A percentile compares a stretch with the other conserved stretches of the same genome.
Conservation (phyloP, 805 yeast species). For the Kluyveromyces nonfermentans region DNA sequence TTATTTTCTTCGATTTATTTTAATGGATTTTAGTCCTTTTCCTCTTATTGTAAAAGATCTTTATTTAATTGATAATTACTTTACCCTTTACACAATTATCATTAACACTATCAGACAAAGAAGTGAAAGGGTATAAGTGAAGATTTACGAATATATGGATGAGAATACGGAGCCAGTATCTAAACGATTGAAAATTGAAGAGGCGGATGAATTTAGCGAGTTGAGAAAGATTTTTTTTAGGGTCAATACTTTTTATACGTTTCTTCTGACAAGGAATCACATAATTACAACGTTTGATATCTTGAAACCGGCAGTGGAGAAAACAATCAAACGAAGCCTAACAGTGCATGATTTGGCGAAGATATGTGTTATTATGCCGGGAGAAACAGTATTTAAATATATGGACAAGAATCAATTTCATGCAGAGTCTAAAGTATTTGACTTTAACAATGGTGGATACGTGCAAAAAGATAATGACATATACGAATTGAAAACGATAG, state of each 20-base stretch:
- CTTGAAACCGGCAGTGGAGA: slow-evolving; percentile 43
- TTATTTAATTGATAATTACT: neutral
- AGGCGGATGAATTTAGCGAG: slow-evolving; percentile 30
- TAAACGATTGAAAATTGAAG: slow-evolving; percentile 15
- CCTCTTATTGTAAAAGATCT: neutral
- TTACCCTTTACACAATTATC: neutral
- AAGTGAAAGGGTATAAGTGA: no score
- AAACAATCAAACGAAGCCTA: slow-evolving; percentile 36
- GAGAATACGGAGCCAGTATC: neutral
- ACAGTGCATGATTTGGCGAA: slow-evolving; percentile 51
- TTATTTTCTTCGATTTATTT: no score
- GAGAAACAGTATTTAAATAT: slow-evolving; percentile 61
- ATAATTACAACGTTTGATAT: slow-evolving; percentile 48
- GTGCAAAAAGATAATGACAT: slow-evolving; percentile 48
- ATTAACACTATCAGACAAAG: no score
- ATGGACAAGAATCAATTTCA: slow-evolving; percentile 65
- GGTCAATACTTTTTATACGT: slow-evolving; percentile 52
- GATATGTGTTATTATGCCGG: slow-evolving; percentile 53
- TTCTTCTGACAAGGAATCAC: slow-evolving; percentile 51
- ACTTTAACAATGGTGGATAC: slow-evolving; percentile 38
- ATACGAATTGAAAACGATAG: slow-evolving; percentile 36
- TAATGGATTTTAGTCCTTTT: neutral
- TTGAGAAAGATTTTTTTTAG: slow-evolving; percentile 41
- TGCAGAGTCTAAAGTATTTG: slow-evolving; percentile 30
- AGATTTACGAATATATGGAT: neutral